Conservation (phyloP, 805 yeast species). For the Sporopachydermia lactativora region DNA sequence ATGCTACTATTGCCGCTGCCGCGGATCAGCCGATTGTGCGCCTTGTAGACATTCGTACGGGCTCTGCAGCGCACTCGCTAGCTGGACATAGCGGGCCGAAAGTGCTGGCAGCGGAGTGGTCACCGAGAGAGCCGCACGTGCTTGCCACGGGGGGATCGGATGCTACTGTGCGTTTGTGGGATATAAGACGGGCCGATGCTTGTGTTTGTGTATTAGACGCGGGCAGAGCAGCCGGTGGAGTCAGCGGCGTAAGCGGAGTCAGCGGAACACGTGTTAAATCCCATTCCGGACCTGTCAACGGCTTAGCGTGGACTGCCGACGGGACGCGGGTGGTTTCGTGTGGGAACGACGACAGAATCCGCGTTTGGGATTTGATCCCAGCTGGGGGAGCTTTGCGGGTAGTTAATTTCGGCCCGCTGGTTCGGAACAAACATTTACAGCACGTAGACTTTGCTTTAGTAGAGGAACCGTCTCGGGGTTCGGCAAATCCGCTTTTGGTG, state of each 20-base stretch:
- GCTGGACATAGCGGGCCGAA: slow-evolving; percentile 42
- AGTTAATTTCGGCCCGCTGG: slow-evolving; percentile 65
- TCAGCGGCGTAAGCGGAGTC: too few species aligned
- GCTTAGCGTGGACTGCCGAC: slow-evolving; percentile 54
- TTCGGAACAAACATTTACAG: slow-evolving; percentile 50
- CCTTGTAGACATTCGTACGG: slow-evolving; percentile 57
- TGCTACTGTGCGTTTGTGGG: slow-evolving; percentile 80
- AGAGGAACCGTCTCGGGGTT: slow-evolving; percentile 26
- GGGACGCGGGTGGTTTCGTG: slow-evolving; percentile 53
- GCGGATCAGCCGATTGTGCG: slow-evolving; percentile 56
- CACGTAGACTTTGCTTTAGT: slow-evolving; percentile 37
- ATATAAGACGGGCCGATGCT: slow-evolving; percentile 52
- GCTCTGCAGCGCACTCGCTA: slow-evolving; percentile 60
- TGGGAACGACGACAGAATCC: slow-evolving; percentile 69
- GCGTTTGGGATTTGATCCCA: slow-evolving; percentile 61
- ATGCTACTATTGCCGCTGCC: slow-evolving; percentile 54
- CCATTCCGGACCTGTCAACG: slow-evolving; percentile 69
- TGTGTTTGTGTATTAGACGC: slow-evolving; percentile 53
- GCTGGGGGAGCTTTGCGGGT: slow-evolving; percentile 41
- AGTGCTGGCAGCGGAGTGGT: slow-evolving; percentile 55
- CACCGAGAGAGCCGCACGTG: slow-evolving; percentile 44
- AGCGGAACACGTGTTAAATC: slow-evolving; percentile 32
- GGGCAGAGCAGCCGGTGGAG: slow-evolving; percentile 30
- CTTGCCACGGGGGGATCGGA: slow-evolving; percentile 72
- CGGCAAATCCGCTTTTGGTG: slow-evolving; percentile 41